phyloP scores from a whole-genome alignment of 805 yeast genomes.

The Cyberlindnera maritima region DNA sequence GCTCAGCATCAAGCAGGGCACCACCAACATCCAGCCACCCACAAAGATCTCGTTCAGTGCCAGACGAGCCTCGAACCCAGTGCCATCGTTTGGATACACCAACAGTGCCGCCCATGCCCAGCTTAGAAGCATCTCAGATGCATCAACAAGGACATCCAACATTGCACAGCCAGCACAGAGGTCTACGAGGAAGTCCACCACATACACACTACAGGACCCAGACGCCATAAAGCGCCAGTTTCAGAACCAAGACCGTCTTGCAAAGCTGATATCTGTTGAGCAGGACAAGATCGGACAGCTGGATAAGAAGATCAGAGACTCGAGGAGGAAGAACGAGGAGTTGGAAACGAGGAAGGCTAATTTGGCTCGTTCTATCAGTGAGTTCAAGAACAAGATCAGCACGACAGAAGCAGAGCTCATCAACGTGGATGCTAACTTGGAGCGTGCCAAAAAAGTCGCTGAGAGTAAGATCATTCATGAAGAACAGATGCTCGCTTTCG shows the following conservation, averaged over 20 bases:
- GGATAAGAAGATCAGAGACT: constrained; percentile 10
- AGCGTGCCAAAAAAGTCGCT: neutral
- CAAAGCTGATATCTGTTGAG: constrained; percentile 11
- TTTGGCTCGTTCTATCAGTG: constrained; percentile 4
- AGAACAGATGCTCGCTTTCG: constrained; percentile 16
- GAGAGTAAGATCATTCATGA: constrained; percentile 10
- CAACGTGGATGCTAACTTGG: constrained; percentile 15
- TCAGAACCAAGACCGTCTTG: constrained; percentile 9
- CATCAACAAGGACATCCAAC: constrained; percentile 1
- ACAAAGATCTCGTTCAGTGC: neutral
- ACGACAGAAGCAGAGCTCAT: constrained; percentile 17
- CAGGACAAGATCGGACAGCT: constrained; percentile 11
- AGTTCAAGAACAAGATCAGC: constrained; percentile 15
- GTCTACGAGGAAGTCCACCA: neutral
- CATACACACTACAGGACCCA: constrained; percentile 13
- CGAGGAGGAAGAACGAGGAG: constrained; percentile 7
- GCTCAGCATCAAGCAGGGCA: neutral
- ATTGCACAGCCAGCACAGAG: constrained; percentile 1
- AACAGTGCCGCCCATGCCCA: constrained; percentile 3
- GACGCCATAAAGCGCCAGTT: constrained; percentile 16
- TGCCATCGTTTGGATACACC: neutral
- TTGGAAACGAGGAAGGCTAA: constrained; percentile 1
- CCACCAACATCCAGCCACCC: neutral
- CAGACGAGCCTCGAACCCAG: neutral
- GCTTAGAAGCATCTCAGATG: constrained; percentile 2